Evolutionary conservation across 139 green algal genomes (phyloP).

Genomic region (Asterochloris erici): DNA sequence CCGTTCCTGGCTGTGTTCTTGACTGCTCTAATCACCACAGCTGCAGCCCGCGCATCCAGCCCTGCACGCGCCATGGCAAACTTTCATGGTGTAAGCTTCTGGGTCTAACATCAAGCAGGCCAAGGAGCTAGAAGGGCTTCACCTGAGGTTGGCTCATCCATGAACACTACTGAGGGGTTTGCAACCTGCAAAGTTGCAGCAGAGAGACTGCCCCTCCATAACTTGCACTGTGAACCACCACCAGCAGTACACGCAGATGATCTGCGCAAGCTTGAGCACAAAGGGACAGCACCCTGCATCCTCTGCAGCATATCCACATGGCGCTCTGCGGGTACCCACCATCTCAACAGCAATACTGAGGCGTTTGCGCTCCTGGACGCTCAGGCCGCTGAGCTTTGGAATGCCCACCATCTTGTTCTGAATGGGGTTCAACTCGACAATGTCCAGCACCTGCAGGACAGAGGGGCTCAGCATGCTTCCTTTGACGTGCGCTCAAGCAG

Average conservation of each 20-base stretch:
- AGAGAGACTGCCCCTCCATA: background rate
- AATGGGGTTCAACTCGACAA: slow-evolving; percentile 67
- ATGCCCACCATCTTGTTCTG: slow-evolving; percentile 40
- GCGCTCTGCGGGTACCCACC: slow-evolving; percentile 35
- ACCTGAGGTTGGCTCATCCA: slow-evolving; percentile 55
- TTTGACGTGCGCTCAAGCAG: too few relatives aligned
- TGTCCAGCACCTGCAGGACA: slow-evolving; percentile 67
- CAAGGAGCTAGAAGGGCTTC: background rate
- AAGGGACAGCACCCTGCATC: too few relatives aligned
- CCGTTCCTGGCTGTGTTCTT: slow-evolving; percentile 61
- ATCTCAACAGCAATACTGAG: slow-evolving; percentile 93
- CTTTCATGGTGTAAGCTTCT: background rate
- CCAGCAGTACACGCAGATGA: background rate
- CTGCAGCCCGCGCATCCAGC: slow-evolving; percentile 65
- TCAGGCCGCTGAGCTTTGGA: slow-evolving; percentile 47
- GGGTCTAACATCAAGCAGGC: background rate
- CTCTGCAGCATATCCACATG: too few relatives aligned
- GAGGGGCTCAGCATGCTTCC: too few relatives aligned
- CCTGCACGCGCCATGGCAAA: slow-evolving; percentile 24
- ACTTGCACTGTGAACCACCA: background rate
- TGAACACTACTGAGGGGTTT: slow-evolving; percentile 77
- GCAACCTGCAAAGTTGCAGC: background rate
- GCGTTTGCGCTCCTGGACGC: slow-evolving; percentile 86
- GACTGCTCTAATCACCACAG: slow-evolving; percentile 69
- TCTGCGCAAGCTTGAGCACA: slow-evolving; percentile 18